phyloP scores from a whole-genome alignment of 768 basidiomycete genomes.

The Trametes cinnabarina region DNA sequence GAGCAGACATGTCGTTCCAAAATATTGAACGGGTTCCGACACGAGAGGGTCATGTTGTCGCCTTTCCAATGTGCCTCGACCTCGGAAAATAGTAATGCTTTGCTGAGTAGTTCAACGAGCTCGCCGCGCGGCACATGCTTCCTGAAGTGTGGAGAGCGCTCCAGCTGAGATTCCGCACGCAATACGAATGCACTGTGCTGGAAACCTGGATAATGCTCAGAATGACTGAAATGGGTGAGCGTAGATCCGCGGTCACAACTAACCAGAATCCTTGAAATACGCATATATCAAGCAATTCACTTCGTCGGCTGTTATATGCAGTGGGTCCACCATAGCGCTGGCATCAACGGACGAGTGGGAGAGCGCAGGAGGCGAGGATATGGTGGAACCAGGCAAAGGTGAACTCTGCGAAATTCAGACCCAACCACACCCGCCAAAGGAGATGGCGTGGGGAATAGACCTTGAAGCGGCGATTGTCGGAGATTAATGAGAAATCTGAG shows the following conservation, averaged over 20 bases:
- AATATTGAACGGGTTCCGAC: slow-evolving; percentile 71
- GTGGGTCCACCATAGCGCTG: slow-evolving; percentile 34
- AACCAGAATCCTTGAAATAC: slow-evolving; percentile 82
- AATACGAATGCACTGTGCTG: slow-evolving; percentile 81
- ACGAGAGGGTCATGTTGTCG: slow-evolving; percentile 57
- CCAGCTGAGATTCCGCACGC: slow-evolving; percentile 69
- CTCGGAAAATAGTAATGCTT: slow-evolving; percentile 77
- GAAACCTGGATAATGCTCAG: slow-evolving; percentile 52
- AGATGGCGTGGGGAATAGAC: background rate
- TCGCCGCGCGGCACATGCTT: slow-evolving; percentile 82
- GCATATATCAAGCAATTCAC: slow-evolving; percentile 84
- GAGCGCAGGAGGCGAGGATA: background rate
- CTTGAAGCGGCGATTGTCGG: slow-evolving; percentile 1
- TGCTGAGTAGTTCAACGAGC: slow-evolving; percentile 75
- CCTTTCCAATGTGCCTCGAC: slow-evolving; percentile 81
- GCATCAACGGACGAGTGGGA: background rate
- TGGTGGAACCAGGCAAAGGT: background rate
- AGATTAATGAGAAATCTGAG: background rate
- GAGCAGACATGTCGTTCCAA: slow-evolving; percentile 74
- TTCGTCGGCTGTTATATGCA: slow-evolving; percentile 75
- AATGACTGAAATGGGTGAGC: background rate
- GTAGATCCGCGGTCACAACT: background rate
- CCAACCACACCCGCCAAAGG: background rate
- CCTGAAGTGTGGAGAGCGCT: slow-evolving; percentile 62
- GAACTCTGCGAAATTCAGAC: background rate